These are phyloP conservation scores for Syzygium malaccense DNA, from an alignment of 441 rosid genomes.

Conservation along the genomic window DNA sequence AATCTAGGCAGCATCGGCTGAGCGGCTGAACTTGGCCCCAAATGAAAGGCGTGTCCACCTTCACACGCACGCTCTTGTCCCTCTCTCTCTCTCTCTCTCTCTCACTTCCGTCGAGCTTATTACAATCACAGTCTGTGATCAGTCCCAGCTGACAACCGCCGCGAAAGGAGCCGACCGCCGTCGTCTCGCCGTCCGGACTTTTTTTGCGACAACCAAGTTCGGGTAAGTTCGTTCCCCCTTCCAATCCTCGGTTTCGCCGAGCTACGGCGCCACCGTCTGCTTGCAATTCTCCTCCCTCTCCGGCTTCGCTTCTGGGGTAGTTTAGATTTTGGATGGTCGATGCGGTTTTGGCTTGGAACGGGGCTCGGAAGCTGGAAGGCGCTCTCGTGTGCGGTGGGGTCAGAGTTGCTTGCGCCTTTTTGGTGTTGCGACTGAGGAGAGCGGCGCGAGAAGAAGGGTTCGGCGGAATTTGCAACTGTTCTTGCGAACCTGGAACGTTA, in stretches of 20 bases:
- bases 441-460: not conserved
- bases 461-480: not conserved
- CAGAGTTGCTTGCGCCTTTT: not conserved
- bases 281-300: not conserved
- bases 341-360: not conserved
- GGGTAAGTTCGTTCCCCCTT: not conserved
- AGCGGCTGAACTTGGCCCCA: not conserved
- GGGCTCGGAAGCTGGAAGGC: not conserved
- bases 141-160: not conserved
- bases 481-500: not conserved
- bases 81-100: not conserved
- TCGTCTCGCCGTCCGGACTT: not conserved
- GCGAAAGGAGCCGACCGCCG: not conserved
- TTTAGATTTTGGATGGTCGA: not conserved
- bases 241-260: not conserved
- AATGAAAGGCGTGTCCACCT: rapidly evolving
- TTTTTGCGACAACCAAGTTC: not conserved
- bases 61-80: not conserved
- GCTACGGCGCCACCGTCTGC: not conserved
- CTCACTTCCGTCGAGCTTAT: not conserved
- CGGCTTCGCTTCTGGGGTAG: not conserved
- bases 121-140: not conserved
- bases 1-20: not conserved
- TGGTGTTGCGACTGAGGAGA: not conserved
- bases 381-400: not conserved